A percentile compares a stretch with the other conserved stretches of the same genome.
These are phyloP conservation scores for Geotrichum bryndzae DNA, from an alignment of 1,139 yeast genomes.

Conservation along the genomic window DNA sequence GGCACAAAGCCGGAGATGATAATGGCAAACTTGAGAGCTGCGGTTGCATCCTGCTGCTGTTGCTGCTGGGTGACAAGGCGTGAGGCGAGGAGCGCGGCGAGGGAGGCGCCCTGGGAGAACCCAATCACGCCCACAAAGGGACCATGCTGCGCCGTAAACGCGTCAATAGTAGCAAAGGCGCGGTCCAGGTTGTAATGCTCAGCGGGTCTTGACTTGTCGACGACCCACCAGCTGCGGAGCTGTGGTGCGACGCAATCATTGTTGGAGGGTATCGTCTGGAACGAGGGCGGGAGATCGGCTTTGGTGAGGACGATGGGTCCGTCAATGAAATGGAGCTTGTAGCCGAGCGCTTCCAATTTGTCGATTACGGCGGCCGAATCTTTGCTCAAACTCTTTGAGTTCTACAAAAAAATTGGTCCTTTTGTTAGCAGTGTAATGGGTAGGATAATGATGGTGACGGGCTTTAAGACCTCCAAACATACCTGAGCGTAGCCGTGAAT, in stretches of 20 bases:
- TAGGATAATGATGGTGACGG: not conserved
- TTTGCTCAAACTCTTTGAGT: not conserved
- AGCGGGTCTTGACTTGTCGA: slow-evolving; percentile 37
- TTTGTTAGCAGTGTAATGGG: not conserved
- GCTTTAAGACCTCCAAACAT: not conserved
- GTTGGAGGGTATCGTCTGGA: not conserved
- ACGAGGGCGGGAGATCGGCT: not conserved
- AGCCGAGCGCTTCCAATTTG: not conserved
- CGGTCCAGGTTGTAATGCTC: slow-evolving; percentile 39
- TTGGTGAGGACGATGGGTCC: not conserved
- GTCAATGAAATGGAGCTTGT: not conserved
- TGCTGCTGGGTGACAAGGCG: slow-evolving; percentile 34
- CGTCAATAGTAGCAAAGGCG: slow-evolving; percentile 47
- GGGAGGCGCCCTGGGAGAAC: slow-evolving; percentile 89
- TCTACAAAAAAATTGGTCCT: not conserved
- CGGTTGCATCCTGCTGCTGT: slow-evolving; percentile 22
- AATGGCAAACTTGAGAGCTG: slow-evolving; percentile 55
- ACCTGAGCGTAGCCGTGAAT: slow-evolving; percentile 11
- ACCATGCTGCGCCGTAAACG: slow-evolving; percentile 59
- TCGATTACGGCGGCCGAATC: not conserved
- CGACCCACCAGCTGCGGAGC: slow-evolving; percentile 40
- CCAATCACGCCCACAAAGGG: slow-evolving; percentile 88
- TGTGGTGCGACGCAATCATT: not conserved
- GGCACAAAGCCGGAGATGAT: slow-evolving; percentile 73
- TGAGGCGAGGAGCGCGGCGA: slow-evolving; percentile 44